Conservation (phyloP, 306 rosid genomes). For the Cucumis hystrix region DNA sequence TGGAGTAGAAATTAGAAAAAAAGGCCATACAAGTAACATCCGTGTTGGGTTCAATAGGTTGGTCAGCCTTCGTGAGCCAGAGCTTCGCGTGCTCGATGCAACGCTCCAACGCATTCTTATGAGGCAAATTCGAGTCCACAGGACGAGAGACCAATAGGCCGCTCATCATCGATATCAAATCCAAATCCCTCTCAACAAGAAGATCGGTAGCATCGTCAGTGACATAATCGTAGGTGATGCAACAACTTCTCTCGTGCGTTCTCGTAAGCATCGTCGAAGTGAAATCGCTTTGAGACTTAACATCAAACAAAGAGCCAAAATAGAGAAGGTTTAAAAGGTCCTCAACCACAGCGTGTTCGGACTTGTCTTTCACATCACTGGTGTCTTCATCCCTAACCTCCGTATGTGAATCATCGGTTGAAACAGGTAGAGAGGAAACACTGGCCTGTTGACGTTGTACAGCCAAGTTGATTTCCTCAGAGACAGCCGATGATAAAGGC, state of each 20-base stretch:
- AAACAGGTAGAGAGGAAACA: slow-evolving; percentile 6
- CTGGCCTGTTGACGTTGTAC: slow-evolving; percentile 20
- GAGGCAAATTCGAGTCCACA: slow-evolving; percentile 67
- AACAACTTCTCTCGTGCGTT: slow-evolving; percentile 84
- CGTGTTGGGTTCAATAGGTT: slow-evolving; percentile 47
- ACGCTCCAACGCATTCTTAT: slow-evolving; percentile 61
- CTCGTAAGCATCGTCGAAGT: slow-evolving; percentile 72
- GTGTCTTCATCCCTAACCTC: neutral
- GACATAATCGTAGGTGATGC: slow-evolving; percentile 89
- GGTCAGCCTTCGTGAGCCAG: slow-evolving; percentile 60
- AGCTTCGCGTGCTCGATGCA: slow-evolving; percentile 86
- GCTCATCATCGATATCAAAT: slow-evolving; percentile 47
- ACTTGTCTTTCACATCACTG: neutral
- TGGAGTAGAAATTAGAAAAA: neutral
- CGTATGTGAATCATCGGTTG: slow-evolving; percentile 3
- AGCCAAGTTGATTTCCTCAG: slow-evolving; percentile 53
- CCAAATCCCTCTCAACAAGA: slow-evolving; percentile 79
- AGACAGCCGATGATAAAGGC: slow-evolving; percentile 54
- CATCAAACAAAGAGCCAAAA: slow-evolving; percentile 83
- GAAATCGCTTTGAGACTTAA: slow-evolving; percentile 75
- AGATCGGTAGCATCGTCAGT: slow-evolving; percentile 94
- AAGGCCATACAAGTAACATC: slow-evolving; percentile 49
- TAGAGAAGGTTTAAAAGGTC: slow-evolving; percentile 75
- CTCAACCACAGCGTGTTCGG: slow-evolving; percentile 28
- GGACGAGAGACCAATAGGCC: slow-evolving; percentile 72